These are phyloP conservation scores for Austropuccinia psidii DNA, from an alignment of 1,284 basidiomycete genomes.

Conservation along the genomic window DNA sequence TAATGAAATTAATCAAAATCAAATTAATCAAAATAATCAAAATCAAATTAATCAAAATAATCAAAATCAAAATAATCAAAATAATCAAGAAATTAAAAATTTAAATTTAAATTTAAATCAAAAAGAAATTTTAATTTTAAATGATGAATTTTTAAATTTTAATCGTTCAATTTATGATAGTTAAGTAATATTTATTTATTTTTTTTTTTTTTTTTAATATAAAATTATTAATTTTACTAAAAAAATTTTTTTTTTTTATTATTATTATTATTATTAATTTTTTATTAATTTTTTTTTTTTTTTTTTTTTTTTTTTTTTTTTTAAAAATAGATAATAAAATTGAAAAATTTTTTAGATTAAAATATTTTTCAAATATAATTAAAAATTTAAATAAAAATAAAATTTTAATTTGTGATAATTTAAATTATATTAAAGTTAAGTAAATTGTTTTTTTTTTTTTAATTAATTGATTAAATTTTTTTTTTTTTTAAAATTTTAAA, in stretches of 20 bases:
- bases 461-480: not conserved
- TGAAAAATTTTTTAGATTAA: conserved; percentile 16
- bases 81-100: not conserved
- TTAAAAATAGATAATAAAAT: conserved; percentile 26
- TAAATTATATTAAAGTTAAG: conserved; percentile 35
- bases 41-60: not conserved
- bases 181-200: too few species aligned
- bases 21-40: not conserved
- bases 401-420: conserved; percentile 27
- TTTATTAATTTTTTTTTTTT: too few species aligned
- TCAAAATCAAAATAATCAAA: conserved; percentile 20
- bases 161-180: too few species aligned
- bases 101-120: not conserved
- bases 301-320: too few species aligned
- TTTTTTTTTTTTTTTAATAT: too few species aligned
- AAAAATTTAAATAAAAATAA: conserved; percentile 17
- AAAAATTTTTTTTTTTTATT: too few species aligned
- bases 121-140: too few species aligned
- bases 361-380: conserved; percentile 22
- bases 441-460: not conserved
- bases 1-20: not conserved
- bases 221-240: too few species aligned
- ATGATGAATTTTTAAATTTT: too few species aligned
- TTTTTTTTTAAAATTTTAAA: not conserved
- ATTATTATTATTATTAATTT: too few species aligned